These are phyloP conservation scores for Boletales sp. DNA, from an alignment of 768 basidiomycete species.

Conservation along the genomic window DNA sequence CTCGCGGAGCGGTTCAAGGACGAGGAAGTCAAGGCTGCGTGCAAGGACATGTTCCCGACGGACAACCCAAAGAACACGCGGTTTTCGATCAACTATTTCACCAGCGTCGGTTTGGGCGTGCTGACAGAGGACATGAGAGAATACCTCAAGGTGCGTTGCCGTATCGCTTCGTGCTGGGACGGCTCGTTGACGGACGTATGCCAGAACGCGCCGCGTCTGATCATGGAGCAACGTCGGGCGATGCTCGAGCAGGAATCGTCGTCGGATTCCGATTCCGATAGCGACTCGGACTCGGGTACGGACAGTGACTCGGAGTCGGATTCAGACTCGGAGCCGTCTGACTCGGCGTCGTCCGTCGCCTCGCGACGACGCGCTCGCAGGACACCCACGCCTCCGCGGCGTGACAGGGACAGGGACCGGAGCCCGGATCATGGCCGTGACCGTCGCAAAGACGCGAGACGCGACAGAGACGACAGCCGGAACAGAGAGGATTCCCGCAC, in stretches of 20 bases:
- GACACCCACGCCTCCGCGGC: slow-evolving; percentile 32
- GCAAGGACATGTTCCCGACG: slow-evolving; percentile 88
- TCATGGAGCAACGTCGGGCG: slow-evolving; percentile 91
- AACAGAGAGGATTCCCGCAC: slow-evolving; percentile 32
- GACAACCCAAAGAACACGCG: slow-evolving; percentile 97
- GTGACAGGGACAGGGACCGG: slow-evolving; percentile 21
- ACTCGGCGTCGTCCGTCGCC: slow-evolving; percentile 38
- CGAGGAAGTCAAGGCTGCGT: slow-evolving; percentile 69
- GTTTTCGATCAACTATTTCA: slow-evolving; percentile 97
- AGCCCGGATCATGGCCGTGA: slow-evolving; percentile 20
- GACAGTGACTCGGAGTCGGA: slow-evolving; percentile 38
- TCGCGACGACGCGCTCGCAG: slow-evolving; percentile 26
- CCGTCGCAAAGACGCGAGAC: slow-evolving; percentile 13
- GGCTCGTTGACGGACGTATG: slow-evolving; percentile 3
- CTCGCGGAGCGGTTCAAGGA: slow-evolving; percentile 91
- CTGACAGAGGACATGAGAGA: slow-evolving; percentile 97
- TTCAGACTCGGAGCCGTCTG: slow-evolving; percentile 31
- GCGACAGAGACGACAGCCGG: slow-evolving; percentile 16
- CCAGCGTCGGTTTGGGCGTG: slow-evolving; percentile 85
- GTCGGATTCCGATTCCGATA: slow-evolving; percentile 36
- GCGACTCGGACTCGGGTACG: slow-evolving; percentile 26
- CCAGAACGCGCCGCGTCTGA: slow-evolving; percentile 86
- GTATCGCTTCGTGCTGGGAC: not conserved
- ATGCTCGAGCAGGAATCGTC: slow-evolving; percentile 70
- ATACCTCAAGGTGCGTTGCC: slow-evolving; percentile 73